These are phyloP conservation scores for Perkinsus olseni DNA, from an alignment of 169 alveolate species.

Conservation along the genomic window DNA sequence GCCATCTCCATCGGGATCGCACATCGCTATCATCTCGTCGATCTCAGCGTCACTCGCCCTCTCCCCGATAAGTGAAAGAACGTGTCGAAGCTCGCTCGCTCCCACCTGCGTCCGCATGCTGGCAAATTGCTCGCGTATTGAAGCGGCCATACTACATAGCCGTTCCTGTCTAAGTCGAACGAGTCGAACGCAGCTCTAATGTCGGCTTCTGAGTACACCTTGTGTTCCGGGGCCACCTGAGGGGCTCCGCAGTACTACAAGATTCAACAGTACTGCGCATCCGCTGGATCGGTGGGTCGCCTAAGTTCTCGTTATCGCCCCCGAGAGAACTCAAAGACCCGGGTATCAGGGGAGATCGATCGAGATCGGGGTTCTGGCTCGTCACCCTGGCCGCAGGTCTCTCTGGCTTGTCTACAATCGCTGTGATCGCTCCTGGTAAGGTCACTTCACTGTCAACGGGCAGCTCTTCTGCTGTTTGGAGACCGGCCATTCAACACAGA, in stretches of 20 bases:
- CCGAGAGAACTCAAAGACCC: no score
- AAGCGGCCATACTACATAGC: not conserved
- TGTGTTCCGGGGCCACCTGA: not conserved
- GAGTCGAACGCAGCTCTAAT: not conserved
- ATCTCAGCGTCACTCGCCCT: conserved; percentile 53
- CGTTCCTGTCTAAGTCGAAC: not conserved
- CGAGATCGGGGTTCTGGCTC: no score
- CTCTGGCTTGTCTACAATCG: not conserved
- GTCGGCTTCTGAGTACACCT: not conserved
- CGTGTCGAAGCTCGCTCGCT: conserved; percentile 9
- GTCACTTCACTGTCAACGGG: not conserved
- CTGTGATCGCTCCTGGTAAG: not conserved
- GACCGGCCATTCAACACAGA: not conserved
- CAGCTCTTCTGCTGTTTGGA: not conserved
- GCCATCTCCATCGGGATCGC: conserved; percentile 60
- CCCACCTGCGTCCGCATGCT: not conserved
- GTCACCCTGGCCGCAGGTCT: not conserved
- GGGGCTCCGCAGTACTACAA: no score
- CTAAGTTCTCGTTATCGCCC: no score
- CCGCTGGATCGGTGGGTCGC: no score
- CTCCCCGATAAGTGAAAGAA: conserved; percentile 31
- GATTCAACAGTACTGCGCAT: no score
- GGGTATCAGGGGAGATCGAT: no score
- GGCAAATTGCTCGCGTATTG: not conserved
- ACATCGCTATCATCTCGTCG: conserved; percentile 61